Base-by-base conservation (phyloP, 2,329 filamentous ascomycete species). In the Colletotrichum endophyticum region DNA sequence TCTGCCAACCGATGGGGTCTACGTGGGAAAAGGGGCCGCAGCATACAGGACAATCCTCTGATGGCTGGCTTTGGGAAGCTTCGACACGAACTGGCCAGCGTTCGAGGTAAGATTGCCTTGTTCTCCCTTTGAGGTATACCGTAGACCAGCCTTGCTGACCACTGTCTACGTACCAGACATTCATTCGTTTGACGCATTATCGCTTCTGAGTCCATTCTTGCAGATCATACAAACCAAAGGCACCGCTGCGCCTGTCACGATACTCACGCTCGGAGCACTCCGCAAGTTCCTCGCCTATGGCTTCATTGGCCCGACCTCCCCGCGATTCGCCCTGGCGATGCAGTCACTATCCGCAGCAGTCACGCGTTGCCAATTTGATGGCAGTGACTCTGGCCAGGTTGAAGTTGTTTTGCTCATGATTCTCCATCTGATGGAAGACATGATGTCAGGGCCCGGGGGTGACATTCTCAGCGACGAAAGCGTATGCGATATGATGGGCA, bases 401-500 rank as follows among this genome's bases (percentile, higher is more conserved):
- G 97, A 99, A 85, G 96, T 99, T 70, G 98, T 99, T 16, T 90
- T 99, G 71, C 88, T 99, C 72, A 94, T 98, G 86, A 99, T 99
- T 81, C 86, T 99, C 76, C 97, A 98, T 83, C 90, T 99, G 63
- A 99, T 99, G 97, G 97, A 99, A 85, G 95, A 96, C 81, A 98
- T 99, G 94, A 94, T 99, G 81, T 98, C 96, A 19, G 95, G 97
- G 1, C 95, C 96, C 0, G 96, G 96, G 34, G 97, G 97, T 49
- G 94, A 98, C 79, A 92, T 99, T 13, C 88, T 99, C n/a, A 98
- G 96, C 75, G 97, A 99, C 81, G 96, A 99, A 86, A 99, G 96
- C 82, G 96, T 99, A 13, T 99, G 98, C 83, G 96, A 98, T 84
- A 99, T 99, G 96, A 99, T 99, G 96, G 97, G 98, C 84, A 96